A percentile compares a stretch with the other conserved stretches of the same genome.
These are phyloP conservation scores for Prunus yedoensis DNA, from an alignment of 331 rosid genomes.

Conservation along the genomic window DNA sequence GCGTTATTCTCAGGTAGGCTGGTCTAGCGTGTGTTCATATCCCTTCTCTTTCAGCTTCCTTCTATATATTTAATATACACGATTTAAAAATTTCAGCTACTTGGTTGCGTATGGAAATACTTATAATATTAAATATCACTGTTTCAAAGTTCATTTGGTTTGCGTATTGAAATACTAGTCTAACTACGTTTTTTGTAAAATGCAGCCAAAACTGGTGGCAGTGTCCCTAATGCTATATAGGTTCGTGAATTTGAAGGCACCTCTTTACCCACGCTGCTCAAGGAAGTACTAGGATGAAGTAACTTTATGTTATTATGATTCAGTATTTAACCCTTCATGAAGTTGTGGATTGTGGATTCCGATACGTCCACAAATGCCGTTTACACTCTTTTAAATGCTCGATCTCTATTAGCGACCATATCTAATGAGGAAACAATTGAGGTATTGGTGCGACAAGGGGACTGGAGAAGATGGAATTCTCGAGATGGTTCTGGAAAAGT, in stretches of 20 bases:
- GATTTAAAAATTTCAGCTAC: neutral
- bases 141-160: too few species aligned
- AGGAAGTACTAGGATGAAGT: constrained; percentile 86
- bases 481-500: too few species aligned
- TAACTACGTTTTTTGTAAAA: constrained; percentile 14
- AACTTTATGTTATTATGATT: constrained; percentile 29
- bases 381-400: too few species aligned
- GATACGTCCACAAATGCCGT: too few species aligned
- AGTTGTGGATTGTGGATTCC: neutral
- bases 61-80: neutral
- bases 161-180: neutral
- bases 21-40: constrained; percentile 44
- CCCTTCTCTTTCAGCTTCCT: constrained; percentile 3
- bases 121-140: too few species aligned
- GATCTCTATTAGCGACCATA: too few species aligned
- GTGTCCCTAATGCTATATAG: constrained; percentile 57
- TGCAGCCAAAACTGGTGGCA: constrained; percentile 80
- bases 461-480: too few species aligned
- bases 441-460: too few species aligned
- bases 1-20: constrained; percentile 73
- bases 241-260: constrained; percentile 70
- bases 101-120: neutral
- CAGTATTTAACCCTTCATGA: neutral
- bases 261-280: constrained; percentile 82
- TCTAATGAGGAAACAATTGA: too few species aligned